Conservation (phyloP, 2,329 filamentous ascomycete genomes). For the Ophiosphaerella narmari region DNA sequence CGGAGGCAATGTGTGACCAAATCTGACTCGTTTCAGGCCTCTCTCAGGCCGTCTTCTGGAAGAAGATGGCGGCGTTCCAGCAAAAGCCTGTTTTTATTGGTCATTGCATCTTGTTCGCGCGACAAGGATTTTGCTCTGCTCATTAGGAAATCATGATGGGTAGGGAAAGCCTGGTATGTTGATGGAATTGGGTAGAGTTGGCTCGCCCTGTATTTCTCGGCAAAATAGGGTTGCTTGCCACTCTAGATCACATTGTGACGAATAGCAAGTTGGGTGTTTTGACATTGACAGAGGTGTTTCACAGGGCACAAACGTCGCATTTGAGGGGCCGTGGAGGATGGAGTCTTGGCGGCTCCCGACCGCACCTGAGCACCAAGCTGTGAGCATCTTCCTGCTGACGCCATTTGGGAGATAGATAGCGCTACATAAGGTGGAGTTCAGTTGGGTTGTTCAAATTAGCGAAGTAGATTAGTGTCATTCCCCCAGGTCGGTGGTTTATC, state of each 20-base stretch:
- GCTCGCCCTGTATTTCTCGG: slow-evolving; percentile 19
- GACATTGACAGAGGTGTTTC: slow-evolving; percentile 7
- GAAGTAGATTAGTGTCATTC: not conserved
- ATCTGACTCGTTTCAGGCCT: slow-evolving; percentile 14
- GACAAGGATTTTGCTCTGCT: not conserved
- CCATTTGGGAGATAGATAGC: slow-evolving; percentile 25
- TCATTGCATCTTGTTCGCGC: too few relatives aligned
- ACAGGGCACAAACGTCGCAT: slow-evolving; percentile 6
- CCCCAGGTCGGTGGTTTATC: not conserved
- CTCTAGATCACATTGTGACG: slow-evolving; percentile 20
- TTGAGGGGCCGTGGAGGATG: slow-evolving; percentile 1
- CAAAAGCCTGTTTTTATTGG: too few relatives aligned
- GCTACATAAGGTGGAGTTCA: slow-evolving; percentile 17
- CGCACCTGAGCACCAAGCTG: slow-evolving; percentile 1
- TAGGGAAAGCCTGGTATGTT: slow-evolving; percentile 6
- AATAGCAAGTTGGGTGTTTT: slow-evolving; percentile 13
- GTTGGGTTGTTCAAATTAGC: slow-evolving; percentile 7
- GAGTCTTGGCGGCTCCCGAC: not conserved
- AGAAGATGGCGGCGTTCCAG: too few relatives aligned
- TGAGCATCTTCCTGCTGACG: slow-evolving; percentile 24
- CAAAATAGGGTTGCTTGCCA: slow-evolving; percentile 2
- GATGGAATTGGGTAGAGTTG: slow-evolving; percentile 22
- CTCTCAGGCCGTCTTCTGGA: not conserved
- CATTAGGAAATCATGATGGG: slow-evolving; percentile 10
- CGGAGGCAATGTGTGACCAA: slow-evolving; percentile 15